Conservation (phyloP, 306 rosid species). For the Quercus ilex region DNA sequence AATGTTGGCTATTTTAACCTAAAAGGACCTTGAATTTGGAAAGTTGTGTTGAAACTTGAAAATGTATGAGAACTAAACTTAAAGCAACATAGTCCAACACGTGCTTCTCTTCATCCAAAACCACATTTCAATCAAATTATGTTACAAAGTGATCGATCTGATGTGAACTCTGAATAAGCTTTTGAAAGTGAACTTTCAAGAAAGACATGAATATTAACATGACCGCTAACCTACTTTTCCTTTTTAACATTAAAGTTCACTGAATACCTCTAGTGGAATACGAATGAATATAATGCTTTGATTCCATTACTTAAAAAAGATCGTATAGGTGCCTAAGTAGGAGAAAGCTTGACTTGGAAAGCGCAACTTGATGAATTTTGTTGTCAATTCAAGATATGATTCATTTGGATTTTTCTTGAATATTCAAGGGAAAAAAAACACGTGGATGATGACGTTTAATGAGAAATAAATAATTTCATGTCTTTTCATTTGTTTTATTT, state of each 20-base stretch:
- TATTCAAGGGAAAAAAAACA: background rate
- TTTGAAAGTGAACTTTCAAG: conserved; percentile 5
- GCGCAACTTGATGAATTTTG: background rate
- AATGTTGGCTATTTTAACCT: background rate
- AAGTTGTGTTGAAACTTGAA: background rate
- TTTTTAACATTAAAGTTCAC: background rate
- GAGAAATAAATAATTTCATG: background rate
- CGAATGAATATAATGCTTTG: background rate
- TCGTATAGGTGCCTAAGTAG: background rate
- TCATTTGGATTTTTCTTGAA: background rate
- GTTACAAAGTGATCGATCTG: conserved; percentile 11
- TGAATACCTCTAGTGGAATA: background rate
- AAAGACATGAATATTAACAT: background rate
- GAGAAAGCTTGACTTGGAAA: background rate
- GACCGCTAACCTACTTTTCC: background rate
- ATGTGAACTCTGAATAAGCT: background rate
- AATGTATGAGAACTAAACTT: background rate
- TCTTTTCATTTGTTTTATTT: too few relatives aligned
- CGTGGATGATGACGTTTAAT: background rate
- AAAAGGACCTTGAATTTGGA: background rate
- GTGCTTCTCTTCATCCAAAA: conserved; percentile 7
- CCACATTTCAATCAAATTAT: conserved; percentile 10
- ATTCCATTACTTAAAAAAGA: background rate
- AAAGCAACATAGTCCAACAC: background rate
- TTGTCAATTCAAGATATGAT: background rate